A percentile compares a stretch with the other conserved stretches of the same genome.
Evolutionary conservation across 176 grass and related monocot species (phyloP).

Genomic region (Phoenix roebelenii): DNA sequence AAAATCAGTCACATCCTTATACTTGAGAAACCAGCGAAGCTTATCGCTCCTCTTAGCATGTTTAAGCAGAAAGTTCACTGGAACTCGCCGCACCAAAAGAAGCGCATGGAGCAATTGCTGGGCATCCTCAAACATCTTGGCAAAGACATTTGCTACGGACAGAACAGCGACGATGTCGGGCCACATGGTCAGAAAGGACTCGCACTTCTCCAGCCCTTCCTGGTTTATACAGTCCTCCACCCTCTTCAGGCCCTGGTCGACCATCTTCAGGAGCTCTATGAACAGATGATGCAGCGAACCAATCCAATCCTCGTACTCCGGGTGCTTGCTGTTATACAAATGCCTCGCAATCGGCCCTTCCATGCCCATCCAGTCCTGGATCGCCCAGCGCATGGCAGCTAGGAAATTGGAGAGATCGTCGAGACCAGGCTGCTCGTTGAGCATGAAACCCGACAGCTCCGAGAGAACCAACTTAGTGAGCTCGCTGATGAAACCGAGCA

Average conservation of each 20-base stretch:
- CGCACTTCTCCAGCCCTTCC: slow-evolving; percentile 27
- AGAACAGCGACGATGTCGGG: slow-evolving; percentile 53
- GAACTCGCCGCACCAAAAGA: slow-evolving; percentile 34
- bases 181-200: slow-evolving; percentile 26
- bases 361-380: not conserved
- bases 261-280: slow-evolving; percentile 40
- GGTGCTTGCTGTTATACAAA: not conserved
- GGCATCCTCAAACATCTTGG: slow-evolving; percentile 66
- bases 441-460: no score
- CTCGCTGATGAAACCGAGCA: no score
- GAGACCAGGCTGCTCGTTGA: no score
- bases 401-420: not conserved
- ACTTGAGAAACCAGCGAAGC: slow-evolving; percentile 73
- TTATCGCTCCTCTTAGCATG: slow-evolving; percentile 53
- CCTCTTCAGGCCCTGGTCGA: slow-evolving; percentile 53
- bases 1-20: slow-evolving; percentile 70
- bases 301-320: slow-evolving; percentile 5
- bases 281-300: slow-evolving; percentile 1
- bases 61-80: slow-evolving; percentile 57
- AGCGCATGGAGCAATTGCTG: slow-evolving; percentile 44
- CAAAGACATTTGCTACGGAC: slow-evolving; percentile 60
- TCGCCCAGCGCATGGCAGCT: not conserved
- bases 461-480: no score
- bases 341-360: not conserved
- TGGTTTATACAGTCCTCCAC: slow-evolving; percentile 49